Base-by-base conservation (phyloP, 192 early-diverging fungal genomes). In the Coemansia sp. region DNA sequence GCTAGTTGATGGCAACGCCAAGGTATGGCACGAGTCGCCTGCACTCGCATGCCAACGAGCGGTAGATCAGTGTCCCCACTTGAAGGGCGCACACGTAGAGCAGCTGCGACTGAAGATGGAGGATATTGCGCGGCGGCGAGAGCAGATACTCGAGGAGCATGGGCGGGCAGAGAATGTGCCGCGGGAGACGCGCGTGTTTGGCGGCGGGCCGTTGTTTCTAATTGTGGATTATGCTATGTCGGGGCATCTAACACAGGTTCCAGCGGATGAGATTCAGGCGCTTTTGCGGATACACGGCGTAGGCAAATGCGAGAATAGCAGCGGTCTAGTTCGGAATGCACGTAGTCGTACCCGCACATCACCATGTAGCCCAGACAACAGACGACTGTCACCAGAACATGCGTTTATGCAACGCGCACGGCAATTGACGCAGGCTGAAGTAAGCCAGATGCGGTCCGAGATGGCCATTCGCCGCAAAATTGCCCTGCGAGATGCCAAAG, bases 361-460 rank as follows among this genome's bases (percentile, higher is more conserved):
- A 6, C 39, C 8, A 41, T 41, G 14, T 41, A 41, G 39, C 5
- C 0, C 39, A 9, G 39, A 41, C 10, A 2, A 41, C 14, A 41
- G 5, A 14, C 39, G 39, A 6, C 14, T 0, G 8, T 9, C 39
- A 1, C 14, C 5, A 41, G 39, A 41, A 8, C 39, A 41, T 41
- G 0, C 25, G 25, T 29, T 71, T 7, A 8, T 60, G 17, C 60
- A 63, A 43, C 50, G 61, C 5, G 74, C 68, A 10, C 61, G 56
- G 6, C 38, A 60, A 1, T 21, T 76, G 51, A 66, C 74, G 9
- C 47, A 60, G 4, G 57, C 32, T 2, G 74, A 70, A 22, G 41
- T 71, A 15, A 23, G 17, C 38, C 69, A 76, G 65, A 67, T 76
- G 74, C 38, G 39, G 2, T 64, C 67, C 19, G 74, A 76, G 58